Evolutionary conservation across 208 protist species (phyloP), one percentile per base, ranked within the genome.

Genomic region (Leishmania amazonensis): DNA sequence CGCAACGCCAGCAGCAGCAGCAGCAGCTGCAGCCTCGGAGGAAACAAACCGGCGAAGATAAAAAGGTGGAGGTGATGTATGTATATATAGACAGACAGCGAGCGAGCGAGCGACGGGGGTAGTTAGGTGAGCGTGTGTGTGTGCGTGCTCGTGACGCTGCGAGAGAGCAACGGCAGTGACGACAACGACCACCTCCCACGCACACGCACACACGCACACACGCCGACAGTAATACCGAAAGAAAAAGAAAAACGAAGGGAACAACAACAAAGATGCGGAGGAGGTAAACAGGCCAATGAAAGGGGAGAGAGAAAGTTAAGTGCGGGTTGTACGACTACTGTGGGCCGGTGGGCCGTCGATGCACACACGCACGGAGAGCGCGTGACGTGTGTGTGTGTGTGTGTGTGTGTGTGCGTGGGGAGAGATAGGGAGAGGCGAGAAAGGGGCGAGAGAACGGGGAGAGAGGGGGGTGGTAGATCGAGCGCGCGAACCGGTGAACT

Each of bases 141-240:
- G 65, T 72, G 65, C 38, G 65, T 38, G 38, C 40, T 47, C 21
- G 65, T 72, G 65, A 49, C 11, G 11, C 60, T 31, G 60, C n/a
- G 28, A 65, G n/a, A 65, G 11, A 8, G 60, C 60, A 11, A 65
- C 60, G n/a, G 17, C 60, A 65, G n/a, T 6, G 28, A 65, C 60
- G 13, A 38, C n/a, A 1, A 64, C 53, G 57, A 31, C 45, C 75
- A 31, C 45, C 75, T 35, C 24, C 35, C 74, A 78, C 74, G 28
- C 74, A 76, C 42, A n/a, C 71, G 31, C 71, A 75, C 71, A 58
- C 71, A 19, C 71, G 38, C 71, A 19, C 71, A 75, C 71, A 54
- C 71, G 60, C 40, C 47, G 15, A 24, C 71, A 57, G 28, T 47
- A 76, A 19, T 19, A 35, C 31, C 31, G 31, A 35, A 28, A 75